phyloP scores from a whole-genome alignment of 2,329 filamentous ascomycete genomes.

The Penicillium corylophilum region DNA sequence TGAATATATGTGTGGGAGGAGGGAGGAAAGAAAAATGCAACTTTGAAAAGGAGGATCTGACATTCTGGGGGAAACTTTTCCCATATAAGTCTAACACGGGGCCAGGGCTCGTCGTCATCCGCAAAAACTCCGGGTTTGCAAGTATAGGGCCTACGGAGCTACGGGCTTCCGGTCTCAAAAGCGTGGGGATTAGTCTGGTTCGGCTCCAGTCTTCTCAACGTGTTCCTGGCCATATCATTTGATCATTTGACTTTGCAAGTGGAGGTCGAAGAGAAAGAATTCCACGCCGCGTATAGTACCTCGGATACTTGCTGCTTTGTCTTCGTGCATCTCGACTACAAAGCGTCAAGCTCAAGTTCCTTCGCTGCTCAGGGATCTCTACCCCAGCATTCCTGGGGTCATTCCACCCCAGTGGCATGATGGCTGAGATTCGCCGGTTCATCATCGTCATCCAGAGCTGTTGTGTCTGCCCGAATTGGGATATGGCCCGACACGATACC shows the following conservation, averaged over 20 bases:
- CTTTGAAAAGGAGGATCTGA: background rate
- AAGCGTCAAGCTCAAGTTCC: background rate
- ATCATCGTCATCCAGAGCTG: background rate
- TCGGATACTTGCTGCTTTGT: background rate
- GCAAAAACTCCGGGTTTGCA: conserved; percentile 16
- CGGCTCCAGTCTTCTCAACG: conserved; percentile 5
- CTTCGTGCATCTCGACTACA: background rate
- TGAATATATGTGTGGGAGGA: background rate
- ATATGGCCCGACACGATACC: conserved; percentile 1
- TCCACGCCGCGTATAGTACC: background rate
- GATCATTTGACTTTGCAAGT: conserved; percentile 1
- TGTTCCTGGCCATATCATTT: conserved; percentile 1
- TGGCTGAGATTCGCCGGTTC: background rate
- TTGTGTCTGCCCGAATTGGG: background rate
- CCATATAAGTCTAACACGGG: conserved; percentile 6
- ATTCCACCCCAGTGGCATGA: background rate
- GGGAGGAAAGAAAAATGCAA: background rate
- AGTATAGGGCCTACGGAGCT: conserved; percentile 18
- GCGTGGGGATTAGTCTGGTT: conserved; percentile 10
- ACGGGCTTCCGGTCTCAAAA: conserved; percentile 4
- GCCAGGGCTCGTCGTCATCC: conserved; percentile 17
- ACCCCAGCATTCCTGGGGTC: background rate
- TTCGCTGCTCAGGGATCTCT: background rate
- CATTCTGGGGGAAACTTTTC: background rate
- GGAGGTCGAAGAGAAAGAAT: background rate